Percentiles rank a stretch among this genome's conserved stretches.
phyloP scores from a whole-genome alignment of 176 grass and related monocot species.

The Bromus sterilis region DNA sequence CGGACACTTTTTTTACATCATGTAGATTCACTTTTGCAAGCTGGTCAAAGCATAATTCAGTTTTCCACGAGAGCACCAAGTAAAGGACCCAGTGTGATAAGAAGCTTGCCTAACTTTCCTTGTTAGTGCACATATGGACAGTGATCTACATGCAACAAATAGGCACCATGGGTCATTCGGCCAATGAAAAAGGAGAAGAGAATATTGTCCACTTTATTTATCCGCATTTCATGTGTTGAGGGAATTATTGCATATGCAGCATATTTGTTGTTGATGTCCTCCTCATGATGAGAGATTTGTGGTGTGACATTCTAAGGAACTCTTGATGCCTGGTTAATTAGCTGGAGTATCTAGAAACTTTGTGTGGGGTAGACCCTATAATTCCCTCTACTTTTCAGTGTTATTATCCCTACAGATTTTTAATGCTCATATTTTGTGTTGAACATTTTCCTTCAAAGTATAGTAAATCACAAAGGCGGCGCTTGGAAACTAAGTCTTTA shows the following conservation, averaged over 20 bases:
- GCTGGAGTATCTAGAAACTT: background rate
- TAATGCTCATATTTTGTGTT: background rate
- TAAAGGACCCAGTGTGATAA: slow-evolving; percentile 20
- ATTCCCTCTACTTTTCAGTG: background rate
- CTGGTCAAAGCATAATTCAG: slow-evolving; percentile 32
- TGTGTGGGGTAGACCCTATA: background rate
- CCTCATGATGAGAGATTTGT: background rate
- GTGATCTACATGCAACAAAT: slow-evolving; percentile 24
- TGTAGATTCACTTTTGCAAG: slow-evolving; percentile 4
- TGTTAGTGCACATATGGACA: slow-evolving; percentile 29
- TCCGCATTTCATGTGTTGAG: background rate
- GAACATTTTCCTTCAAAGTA: background rate
- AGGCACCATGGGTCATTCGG: slow-evolving; percentile 28
- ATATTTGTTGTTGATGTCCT: background rate
- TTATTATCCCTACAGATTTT: background rate
- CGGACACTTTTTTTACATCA: background rate
- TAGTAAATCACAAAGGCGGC: too few relatives aligned
- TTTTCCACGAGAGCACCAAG: slow-evolving; percentile 19
- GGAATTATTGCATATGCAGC: background rate
- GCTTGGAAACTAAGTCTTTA: too few relatives aligned
- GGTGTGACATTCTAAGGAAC: background rate
- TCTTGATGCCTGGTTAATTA: background rate
- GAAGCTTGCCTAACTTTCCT: slow-evolving; percentile 48
- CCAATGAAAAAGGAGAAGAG: slow-evolving; percentile 7
- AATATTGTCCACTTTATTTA: slow-evolving; percentile 9